Percentiles rank a stretch among this genome's conserved stretches.
These are phyloP conservation scores for Fistulinella staudtii DNA, from an alignment of 1,284 basidiomycete species.

Conservation along the genomic window DNA sequence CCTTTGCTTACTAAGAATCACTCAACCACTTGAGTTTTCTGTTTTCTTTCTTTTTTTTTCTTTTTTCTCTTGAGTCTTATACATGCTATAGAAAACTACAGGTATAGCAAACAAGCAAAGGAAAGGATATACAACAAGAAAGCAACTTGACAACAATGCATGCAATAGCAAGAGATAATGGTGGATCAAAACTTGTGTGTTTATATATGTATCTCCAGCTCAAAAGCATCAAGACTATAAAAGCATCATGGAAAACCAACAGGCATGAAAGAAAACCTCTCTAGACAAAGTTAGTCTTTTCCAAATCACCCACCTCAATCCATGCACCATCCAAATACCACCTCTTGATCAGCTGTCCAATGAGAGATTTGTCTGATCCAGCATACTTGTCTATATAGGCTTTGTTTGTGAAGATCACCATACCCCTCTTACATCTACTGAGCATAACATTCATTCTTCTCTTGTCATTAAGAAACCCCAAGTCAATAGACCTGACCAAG, in stretches of 20 bases:
- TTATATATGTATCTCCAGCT: no score
- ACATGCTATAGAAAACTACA: conserved; percentile 12
- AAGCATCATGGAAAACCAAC: conserved; percentile 1
- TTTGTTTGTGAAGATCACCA: conserved; percentile 60
- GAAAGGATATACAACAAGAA: conserved; percentile 14
- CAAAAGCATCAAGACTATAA: not conserved
- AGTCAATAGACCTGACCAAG: conserved; percentile 51
- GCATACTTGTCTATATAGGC: conserved; percentile 51
- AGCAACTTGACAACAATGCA: conserved; percentile 11
- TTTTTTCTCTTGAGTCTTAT: not conserved
- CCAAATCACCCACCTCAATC: conserved; percentile 26
- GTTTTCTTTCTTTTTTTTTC: conserved; percentile 1
- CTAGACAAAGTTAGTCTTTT: conserved; percentile 16
- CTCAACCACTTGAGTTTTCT: conserved; percentile 1
- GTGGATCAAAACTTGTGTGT: no score
- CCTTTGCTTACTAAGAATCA: no score
- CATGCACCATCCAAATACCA: conserved; percentile 27
- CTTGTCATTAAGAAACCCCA: conserved; percentile 56
- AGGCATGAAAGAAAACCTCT: not conserved
- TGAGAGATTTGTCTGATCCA: conserved; percentile 33
- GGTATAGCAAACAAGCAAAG: not conserved
- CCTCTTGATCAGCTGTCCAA: conserved; percentile 22
- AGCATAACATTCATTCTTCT: conserved; percentile 69
- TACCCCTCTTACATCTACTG: conserved; percentile 62
- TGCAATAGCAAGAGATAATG: not conserved